These are phyloP conservation scores for Talaromyces wortmannii DNA, from an alignment of 495 filamentous ascomycete genomes.

Conservation along the genomic window DNA sequence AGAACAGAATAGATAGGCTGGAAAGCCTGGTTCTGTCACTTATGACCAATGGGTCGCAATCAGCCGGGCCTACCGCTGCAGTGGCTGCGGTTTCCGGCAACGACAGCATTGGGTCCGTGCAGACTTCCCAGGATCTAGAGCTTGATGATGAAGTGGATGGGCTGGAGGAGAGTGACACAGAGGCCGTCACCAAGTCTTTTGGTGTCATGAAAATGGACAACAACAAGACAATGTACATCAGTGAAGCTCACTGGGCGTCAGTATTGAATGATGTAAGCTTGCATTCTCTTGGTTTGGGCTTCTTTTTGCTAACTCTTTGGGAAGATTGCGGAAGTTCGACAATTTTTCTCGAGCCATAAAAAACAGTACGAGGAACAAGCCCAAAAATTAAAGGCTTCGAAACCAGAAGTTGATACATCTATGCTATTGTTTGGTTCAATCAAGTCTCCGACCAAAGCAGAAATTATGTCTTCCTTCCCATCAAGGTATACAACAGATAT, in stretches of 20 bases:
- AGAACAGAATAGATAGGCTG: conserved; percentile 93
- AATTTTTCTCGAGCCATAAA: conserved; percentile 70
- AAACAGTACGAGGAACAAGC: conserved; percentile 61
- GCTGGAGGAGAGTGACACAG: conserved; percentile 75
- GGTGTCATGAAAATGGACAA: conserved; percentile 85
- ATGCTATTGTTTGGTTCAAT: conserved; percentile 64
- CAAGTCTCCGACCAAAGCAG: conserved; percentile 59
- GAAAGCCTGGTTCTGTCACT: conserved; percentile 91
- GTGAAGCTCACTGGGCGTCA: conserved; percentile 84
- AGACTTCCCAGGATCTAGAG: conserved; percentile 40
- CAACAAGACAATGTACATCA: conserved; percentile 79
- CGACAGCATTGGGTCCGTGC: conserved; percentile 42
- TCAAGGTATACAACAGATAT: conserved; percentile 75
- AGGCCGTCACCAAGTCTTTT: conserved; percentile 77
- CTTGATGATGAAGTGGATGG: conserved; percentile 45
- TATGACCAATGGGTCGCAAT: conserved; percentile 83
- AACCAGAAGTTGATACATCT: conserved; percentile 53
- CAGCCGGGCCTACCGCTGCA: conserved; percentile 56
- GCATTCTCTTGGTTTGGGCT: not conserved
- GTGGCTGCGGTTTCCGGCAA: conserved; percentile 57
- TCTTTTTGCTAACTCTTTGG: conserved; percentile 5
- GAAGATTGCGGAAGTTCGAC: conserved; percentile 88
- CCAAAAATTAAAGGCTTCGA: conserved; percentile 56
- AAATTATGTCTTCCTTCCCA: conserved; percentile 75
- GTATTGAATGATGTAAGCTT: conserved; percentile 69